Percentiles rank a stretch among this genome's conserved stretches.
These are phyloP conservation scores for Zasmidium citrigriseum DNA, from an alignment of 2,329 filamentous ascomycete genomes.

Conservation along the genomic window DNA sequence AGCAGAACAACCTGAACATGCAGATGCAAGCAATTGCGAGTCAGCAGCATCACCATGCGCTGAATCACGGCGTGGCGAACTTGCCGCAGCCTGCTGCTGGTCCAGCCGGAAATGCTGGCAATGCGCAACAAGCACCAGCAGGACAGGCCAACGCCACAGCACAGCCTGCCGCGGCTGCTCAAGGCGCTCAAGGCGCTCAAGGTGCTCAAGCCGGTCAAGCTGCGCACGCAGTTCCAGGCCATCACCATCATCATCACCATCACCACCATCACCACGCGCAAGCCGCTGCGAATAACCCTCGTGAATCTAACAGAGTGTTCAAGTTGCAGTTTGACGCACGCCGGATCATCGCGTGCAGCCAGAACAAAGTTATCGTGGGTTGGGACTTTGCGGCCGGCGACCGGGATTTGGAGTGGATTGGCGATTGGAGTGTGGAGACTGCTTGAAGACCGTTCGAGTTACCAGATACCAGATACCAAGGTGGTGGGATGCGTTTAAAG, in stretches of 20 bases:
- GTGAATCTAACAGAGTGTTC: conserved; percentile 69
- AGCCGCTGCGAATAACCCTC: conserved; percentile 25
- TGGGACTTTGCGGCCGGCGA: conserved; percentile 97
- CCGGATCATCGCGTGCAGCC: conserved; percentile 90
- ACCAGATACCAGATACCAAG: background rate
- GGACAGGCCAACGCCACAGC: conserved; percentile 5
- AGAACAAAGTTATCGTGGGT: conserved; percentile 87
- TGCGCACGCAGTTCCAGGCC: conserved; percentile 15
- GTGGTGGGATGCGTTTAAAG: background rate
- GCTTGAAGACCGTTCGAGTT: conserved; percentile 19
- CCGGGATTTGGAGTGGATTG: conserved; percentile 52
- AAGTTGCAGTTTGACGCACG: conserved; percentile 95
- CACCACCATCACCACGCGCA: conserved; percentile 23
- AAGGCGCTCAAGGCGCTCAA: conserved; percentile 13
- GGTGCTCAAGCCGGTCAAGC: conserved; percentile 5
- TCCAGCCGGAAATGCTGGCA: conserved; percentile 1
- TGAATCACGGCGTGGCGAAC: conserved; percentile 6
- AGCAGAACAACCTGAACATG: conserved; percentile 17
- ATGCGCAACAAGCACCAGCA: background rate
- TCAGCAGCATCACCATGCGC: conserved; percentile 18
- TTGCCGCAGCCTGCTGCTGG: background rate
- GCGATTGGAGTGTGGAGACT: conserved; percentile 36
- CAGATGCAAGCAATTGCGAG: conserved; percentile 16
- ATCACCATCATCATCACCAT: conserved; percentile 25
- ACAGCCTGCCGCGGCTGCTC: background rate